Conservation (phyloP, 306 rosid genomes). For the Macrotyloma uniflorum region DNA sequence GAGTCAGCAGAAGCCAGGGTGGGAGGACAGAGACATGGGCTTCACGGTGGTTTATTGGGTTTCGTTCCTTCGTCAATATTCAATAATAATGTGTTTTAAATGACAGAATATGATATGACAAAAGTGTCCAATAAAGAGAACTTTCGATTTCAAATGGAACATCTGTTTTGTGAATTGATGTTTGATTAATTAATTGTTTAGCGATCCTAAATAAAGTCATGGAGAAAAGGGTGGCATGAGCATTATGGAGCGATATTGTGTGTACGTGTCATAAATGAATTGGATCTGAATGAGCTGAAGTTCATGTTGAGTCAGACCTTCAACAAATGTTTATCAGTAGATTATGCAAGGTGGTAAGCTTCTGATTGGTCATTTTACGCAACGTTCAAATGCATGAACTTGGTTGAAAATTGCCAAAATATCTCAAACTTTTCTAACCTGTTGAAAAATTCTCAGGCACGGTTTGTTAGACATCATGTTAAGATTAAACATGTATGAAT, state of each 20-base stretch:
- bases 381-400: constrained; percentile 39
- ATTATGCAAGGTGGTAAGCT: constrained; percentile 39
- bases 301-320: constrained; percentile 38
- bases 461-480: background rate
- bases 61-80: constrained; percentile 35
- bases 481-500: background rate
- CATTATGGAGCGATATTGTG: constrained; percentile 17
- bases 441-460: background rate
- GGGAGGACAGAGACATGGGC: constrained; percentile 43
- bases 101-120: background rate
- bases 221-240: constrained; percentile 31
- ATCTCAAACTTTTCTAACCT: constrained; percentile 45
- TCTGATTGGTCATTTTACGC: constrained; percentile 38
- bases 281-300: constrained; percentile 31
- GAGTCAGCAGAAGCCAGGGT: constrained; percentile 45
- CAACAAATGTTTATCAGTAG: constrained; percentile 20
- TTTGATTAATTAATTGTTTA: background rate
- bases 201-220: constrained; percentile 21
- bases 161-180: constrained; percentile 10
- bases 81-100: background rate
- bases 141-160: constrained; percentile 7
- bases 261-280: constrained; percentile 38
- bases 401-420: constrained; percentile 31
- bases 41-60: constrained; percentile 49
- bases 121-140: constrained; percentile 13